Base-by-base conservation (phyloP, 441 rosid genomes). In the Erodium moschatum region DNA sequence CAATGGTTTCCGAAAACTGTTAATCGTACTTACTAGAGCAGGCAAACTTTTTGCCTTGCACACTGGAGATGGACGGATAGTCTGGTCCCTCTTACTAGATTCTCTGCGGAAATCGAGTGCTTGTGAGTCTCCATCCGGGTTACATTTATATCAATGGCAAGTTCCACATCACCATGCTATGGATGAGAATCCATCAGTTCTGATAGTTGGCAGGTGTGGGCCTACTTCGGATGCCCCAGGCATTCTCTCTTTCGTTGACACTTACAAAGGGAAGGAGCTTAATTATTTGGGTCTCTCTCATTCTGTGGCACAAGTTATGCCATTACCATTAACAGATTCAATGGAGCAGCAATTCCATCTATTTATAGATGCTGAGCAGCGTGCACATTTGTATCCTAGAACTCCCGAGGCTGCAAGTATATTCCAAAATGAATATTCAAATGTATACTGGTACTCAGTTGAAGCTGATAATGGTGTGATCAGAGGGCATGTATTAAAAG, bases 121-220 rank as follows among this genome's bases (percentile, higher is more conserved):
- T 7, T 92, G 96, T 77, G 79, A 74, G 72, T 75, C 70, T 65
- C 96, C 92, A 50, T 79, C 69, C 40, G 87, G 89, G 66, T 75
- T 92, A 65, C 87, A 81, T 74, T 54, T 95, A 75, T 88, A 85
- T 71, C 91, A 84, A 73, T 95, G 99, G 98, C 97, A 88, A 81
- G 84, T 90, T 65, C 98, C 99, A 69, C 99, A 95, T 84, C 98
- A 95, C 76, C 96, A 90, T 78, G 99, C 98, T 6, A 21, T 95
- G 96, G 97, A 90, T 81, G 85, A 83, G 76, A 95, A 95, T 77
- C 99, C 99, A 65, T 88, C 96, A 38, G 86, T 92, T 76, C 86
- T 95, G 76, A 82, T 90, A 66, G 85, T 95, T 82, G 95, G 98
- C 76, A 80, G 82, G 79, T 92, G 96, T n/a, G 82, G 81, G 67